A percentile compares a stretch with the other conserved stretches of the same genome.
Conservation (phyloP, 768 basidiomycete genomes). For the Daedaleopsis nitida region DNA sequence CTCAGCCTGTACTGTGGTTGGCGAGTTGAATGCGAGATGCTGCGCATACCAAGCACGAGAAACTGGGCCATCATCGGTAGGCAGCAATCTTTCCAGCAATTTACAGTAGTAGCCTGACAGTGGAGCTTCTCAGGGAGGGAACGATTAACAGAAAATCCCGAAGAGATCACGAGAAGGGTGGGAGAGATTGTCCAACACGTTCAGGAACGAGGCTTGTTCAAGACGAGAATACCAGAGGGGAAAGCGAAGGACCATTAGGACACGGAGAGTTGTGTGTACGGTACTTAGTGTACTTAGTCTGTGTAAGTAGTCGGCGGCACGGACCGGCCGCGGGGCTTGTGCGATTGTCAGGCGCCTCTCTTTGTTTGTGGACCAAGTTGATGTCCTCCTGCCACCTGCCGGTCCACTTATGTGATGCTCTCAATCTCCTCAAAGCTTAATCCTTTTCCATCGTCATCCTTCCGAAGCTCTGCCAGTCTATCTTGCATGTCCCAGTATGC, state of each 20-base stretch:
- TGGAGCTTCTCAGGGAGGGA: conserved; percentile 21
- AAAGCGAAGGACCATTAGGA: conserved; percentile 47
- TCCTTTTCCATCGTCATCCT: neutral
- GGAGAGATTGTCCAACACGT: conserved; percentile 58
- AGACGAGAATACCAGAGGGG: conserved; percentile 70
- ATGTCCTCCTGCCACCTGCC: neutral
- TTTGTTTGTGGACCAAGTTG: neutral
- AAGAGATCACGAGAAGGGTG: conserved; percentile 41
- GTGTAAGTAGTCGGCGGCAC: neutral
- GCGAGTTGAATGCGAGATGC: conserved; percentile 80
- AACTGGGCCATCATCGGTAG: conserved; percentile 91
- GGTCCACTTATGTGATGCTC: conserved; percentile 13
- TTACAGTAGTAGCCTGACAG: neutral
- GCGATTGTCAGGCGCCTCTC: conserved; percentile 1
- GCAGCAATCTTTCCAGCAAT: conserved; percentile 19
- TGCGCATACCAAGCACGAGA: conserved; percentile 91
- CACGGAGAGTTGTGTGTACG: neutral
- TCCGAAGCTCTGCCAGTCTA: neutral
- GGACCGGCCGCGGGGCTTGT: neutral
- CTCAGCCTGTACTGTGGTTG: conserved; percentile 78
- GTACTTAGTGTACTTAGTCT: neutral
- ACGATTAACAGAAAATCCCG: conserved; percentile 36
- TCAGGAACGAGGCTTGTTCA: conserved; percentile 67
- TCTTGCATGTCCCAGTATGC: conserved; percentile 16
- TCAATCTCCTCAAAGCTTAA: neutral